These are phyloP conservation scores for Deuterostichococcus epilithicus DNA, from an alignment of 139 green algal species.

Conservation along the genomic window DNA sequence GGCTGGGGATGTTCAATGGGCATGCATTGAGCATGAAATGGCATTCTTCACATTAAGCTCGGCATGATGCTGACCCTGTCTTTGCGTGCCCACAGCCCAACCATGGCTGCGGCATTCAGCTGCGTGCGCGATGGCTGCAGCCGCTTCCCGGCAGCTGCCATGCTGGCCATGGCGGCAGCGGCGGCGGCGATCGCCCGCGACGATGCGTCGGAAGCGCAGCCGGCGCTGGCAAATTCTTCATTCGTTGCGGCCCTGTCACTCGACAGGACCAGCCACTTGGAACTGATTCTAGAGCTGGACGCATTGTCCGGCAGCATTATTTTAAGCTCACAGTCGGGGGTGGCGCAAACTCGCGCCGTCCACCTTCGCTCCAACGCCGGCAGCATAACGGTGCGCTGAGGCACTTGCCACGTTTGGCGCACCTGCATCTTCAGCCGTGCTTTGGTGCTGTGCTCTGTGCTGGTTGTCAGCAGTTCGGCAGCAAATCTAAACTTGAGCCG, in stretches of 20 bases:
- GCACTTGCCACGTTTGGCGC: background rate
- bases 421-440: background rate
- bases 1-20: no score
- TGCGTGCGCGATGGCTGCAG: background rate
- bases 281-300: background rate
- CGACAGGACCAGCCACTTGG: background rate
- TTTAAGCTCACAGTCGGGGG: background rate
- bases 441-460: no score
- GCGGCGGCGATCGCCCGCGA: background rate
- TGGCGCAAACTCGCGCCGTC: background rate
- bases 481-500: no score
- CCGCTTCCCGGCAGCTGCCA: constrained; percentile 21
- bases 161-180: constrained; percentile 21
- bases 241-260: background rate
- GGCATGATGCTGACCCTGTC: background rate
- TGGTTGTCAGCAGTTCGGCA: no score
- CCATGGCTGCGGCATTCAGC: background rate
- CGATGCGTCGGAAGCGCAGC: background rate
- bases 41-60: no score
- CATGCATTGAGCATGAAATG: no score
- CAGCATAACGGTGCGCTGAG: background rate
- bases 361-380: no score
- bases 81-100: background rate
- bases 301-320: background rate
- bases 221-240: background rate